Conservation (phyloP, 192 early-diverging fungal genomes). For the Coemansia sp. region DNA sequence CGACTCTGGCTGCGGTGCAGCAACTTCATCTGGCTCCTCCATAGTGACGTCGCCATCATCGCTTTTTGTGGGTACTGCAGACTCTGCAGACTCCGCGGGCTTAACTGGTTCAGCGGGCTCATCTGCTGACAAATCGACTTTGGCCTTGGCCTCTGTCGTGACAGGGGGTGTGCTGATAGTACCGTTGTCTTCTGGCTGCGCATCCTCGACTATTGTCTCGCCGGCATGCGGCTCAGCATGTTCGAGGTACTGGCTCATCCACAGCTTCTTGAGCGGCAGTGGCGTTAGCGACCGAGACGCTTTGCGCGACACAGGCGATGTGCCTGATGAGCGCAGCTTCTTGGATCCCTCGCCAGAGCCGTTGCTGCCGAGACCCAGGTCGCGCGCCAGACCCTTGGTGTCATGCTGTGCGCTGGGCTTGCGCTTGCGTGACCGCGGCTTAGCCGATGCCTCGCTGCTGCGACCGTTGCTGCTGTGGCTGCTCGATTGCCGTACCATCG, state of each 20-base stretch:
- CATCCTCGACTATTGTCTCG: background rate
- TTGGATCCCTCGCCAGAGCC: conserved; percentile 7
- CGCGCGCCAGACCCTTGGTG: background rate
- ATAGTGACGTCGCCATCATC: background rate
- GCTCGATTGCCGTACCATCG: conserved; percentile 2
- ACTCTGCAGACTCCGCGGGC: no score
- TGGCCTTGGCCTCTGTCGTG: background rate
- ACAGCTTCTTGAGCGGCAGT: conserved; percentile 46
- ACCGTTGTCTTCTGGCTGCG: conserved; percentile 3
- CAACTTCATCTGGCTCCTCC: background rate
- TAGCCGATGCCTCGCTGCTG: conserved; percentile 3
- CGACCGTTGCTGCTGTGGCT: background rate
- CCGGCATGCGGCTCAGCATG: background rate
- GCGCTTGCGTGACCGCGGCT: conserved; percentile 24
- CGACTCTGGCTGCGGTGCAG: background rate
- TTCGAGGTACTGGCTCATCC: conserved; percentile 48
- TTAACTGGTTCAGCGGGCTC: no score
- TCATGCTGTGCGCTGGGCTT: conserved; percentile 15
- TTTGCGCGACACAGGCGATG: background rate
- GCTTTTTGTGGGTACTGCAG: no score
- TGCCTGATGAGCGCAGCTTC: conserved; percentile 14
- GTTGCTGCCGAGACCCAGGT: background rate
- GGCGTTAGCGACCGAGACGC: background rate
- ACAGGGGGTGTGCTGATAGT: background rate
- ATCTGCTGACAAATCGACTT: no score